Base-by-base conservation (phyloP, 768 basidiomycete genomes). In the Psilocybe azurescens region DNA sequence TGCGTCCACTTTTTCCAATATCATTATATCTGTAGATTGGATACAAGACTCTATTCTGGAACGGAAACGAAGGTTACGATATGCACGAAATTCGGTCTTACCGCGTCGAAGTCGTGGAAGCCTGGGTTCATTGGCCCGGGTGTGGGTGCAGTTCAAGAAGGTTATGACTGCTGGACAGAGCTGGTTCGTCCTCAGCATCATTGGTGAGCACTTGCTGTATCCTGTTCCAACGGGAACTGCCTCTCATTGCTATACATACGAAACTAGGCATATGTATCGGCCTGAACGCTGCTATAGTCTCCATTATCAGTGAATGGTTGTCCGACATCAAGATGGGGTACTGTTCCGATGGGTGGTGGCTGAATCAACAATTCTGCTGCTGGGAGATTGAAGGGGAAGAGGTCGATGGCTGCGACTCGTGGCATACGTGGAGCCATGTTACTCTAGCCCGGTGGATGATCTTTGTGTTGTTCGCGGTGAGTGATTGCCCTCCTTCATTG, bases 321-420 rank as follows among this genome's bases (percentile, higher is more conserved):
- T 95, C 95, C 2, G 97, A 99, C 75, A 88, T 99, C 65, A 99
- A 98, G 79, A 91, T 96, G 80, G 97, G 97, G 1, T 97, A 98
- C 71, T 99, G 97, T 76, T 83, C 87, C 3, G 94, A 95, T 66
- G 96, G 94, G 1, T 99, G 97, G 97, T 99, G 97, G 97, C 74
- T 99, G 58, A 97, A 96, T 75, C 89, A 95, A 69, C 93, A 97
- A 70, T 98, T 98, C 74, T 99, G 97, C 76, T 99, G 97, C 72
- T 95, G 96, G 90, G 97, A 98, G 72, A 89, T 98, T 58, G 94
- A 95, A 64, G 83, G 81, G 5, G 89, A 89, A 49, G 91, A 89
- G 65, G 83, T 86, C 16, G 90, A 88, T 58, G 89, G 85, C 13
- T 99, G 97, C 73, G 84, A 91, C 3, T 95, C 93, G 49, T 99